Base-by-base conservation (phyloP, 352 stramenopile genomes). In the Pythium diclinum region DNA sequence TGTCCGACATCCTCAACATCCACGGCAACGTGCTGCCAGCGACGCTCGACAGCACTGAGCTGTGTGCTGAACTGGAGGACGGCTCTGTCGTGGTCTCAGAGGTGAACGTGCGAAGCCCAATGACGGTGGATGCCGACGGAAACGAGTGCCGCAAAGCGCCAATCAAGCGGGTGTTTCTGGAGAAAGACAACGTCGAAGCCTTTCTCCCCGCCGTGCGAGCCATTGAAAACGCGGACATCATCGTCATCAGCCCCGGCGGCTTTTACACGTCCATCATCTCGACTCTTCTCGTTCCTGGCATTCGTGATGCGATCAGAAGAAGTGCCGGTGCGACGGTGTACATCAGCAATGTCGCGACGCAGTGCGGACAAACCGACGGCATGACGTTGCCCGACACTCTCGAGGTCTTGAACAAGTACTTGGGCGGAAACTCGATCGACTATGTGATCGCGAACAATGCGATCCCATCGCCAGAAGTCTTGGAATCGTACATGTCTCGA, bases 231-330 rank as follows among this genome's bases (percentile, higher is more conserved):
- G 86, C 86, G n/a, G 86, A 95, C 55, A 87, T 95, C 57, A 92
- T 93, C 28, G 75, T 95, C 38, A 74, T 95, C 38, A 91, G 81
- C 17, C 84, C 84, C 19, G 86, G 86, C 1, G 86, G 83, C 10
- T 95, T 95, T 58, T 95, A 93, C 73, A 93, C 86, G 51, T 95
- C 86, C 13, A 95, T 95, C 51, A 91, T 93, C 59, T 73, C 84
- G 14, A 87, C 84, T 17, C 68, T 95, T 19, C 67, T 95, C 6
- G 86, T 93, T 3, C 86, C 86, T 25, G 86, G 86, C 11, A 92
- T 95, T 54, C 85, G 85, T 3, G 86, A 93, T 47, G 84, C 86
- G 42, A 95, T 95, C 56, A 68, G 63, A 28, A 72, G 81, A 30
- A 89, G 83, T 40, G 65, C 72, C 0, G 86, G 84, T 13, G 83